phyloP scores from a whole-genome alignment of 176 grass and related monocot species.

The Themeda triandra region DNA sequence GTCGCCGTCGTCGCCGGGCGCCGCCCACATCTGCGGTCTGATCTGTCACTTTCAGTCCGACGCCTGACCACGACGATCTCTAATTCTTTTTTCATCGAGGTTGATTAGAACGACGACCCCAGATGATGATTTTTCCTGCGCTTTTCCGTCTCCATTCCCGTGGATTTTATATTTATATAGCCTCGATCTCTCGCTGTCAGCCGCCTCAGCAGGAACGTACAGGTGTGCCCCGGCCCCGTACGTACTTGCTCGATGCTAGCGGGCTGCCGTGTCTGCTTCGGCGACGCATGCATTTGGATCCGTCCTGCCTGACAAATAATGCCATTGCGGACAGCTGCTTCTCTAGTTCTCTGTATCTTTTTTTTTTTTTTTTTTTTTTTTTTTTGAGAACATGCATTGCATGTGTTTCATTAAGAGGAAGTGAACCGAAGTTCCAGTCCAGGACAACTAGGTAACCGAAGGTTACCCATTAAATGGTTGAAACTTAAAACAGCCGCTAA shows the following conservation, averaged over 20 bases:
- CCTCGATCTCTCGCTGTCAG: background rate
- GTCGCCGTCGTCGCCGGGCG: too few species aligned
- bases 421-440: too few species aligned
- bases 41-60: conserved; percentile 7
- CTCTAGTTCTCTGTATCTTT: too few species aligned
- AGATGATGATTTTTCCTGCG: background rate
- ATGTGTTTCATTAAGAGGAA: too few species aligned
- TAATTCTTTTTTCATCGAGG: background rate
- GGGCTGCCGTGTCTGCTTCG: background rate
- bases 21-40: background rate
- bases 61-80: background rate
- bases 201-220: background rate
- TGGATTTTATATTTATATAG: background rate
- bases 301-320: background rate
- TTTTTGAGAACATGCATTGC: too few species aligned
- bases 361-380: too few species aligned
- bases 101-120: background rate
- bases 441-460: too few species aligned
- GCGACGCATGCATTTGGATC: background rate
- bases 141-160: background rate
- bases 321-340: background rate
- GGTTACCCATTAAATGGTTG: too few species aligned
- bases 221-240: background rate
- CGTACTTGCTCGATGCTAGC: background rate
- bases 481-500: too few species aligned